These are phyloP conservation scores for Neospora caninum DNA, from an alignment of 169 alveolate species.

Conservation along the genomic window DNA sequence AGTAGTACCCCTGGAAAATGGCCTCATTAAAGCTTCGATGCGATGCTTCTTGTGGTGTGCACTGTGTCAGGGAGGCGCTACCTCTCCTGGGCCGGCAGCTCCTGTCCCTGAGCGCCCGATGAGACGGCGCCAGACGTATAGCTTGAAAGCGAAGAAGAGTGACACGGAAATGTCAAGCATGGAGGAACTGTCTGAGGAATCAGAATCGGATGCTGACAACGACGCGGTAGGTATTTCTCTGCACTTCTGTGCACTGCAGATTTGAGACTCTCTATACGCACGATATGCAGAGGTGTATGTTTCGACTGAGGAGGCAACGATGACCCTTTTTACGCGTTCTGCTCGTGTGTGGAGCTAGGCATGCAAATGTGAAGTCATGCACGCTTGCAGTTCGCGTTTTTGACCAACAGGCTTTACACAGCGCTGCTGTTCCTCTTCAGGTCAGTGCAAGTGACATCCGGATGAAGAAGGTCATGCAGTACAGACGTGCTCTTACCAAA, in stretches of 20 bases:
- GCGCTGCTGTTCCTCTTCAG: neutral
- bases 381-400: no score
- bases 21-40: no score
- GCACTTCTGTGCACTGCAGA: neutral
- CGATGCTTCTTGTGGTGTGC: neutral
- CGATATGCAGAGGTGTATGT: no score
- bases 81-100: neutral
- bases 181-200: constrained; percentile 58
- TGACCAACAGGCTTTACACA: neutral
- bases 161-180: constrained; percentile 64
- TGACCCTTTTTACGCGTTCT: no score
- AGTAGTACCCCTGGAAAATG: no score
- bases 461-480: constrained; percentile 56
- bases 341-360: no score
- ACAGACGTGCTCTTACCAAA: constrained; percentile 58
- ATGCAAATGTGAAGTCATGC: no score
- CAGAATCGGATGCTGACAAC: constrained; percentile 52
- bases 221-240: constrained; percentile 29
- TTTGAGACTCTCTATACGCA: neutral
- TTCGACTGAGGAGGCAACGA: no score
- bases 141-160: constrained; percentile 53
- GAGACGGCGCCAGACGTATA: constrained; percentile 59
- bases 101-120: constrained; percentile 22
- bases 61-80: neutral
- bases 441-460: constrained; percentile 65